Base-by-base conservation (phyloP, 768 basidiomycete genomes). In the Pleurotus eryngii region DNA sequence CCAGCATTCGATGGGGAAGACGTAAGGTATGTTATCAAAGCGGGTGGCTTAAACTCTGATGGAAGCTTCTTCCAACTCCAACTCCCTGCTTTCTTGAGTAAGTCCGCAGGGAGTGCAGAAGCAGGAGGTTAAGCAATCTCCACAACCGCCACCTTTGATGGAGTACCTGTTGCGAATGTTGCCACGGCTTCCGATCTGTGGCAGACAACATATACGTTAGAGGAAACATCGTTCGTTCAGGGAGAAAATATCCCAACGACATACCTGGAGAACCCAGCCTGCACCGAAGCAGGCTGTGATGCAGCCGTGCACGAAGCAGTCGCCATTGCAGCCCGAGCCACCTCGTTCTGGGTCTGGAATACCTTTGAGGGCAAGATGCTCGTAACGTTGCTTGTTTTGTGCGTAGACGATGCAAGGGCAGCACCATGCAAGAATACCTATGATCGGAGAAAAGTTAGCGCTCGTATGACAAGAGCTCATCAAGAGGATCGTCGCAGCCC, bases 81-180 rank as follows among this genome's bases (percentile, higher is more conserved):
- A 59, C 59, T 83, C 81, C 27, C 73, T 70, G 27, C 68, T 68
- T 58, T 79, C 81, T 63, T 83, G 81, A 0, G 72, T 71, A 46
- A 83, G 75, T 9, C 72, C 72, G 63, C 82, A 84, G 15, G 81
- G 73, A 0, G 63, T 60, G 63, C 81, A 83, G 61, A 69, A 82
- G 20, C 66, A 72, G 0, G 75, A 65, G 3, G 72, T 56, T 40
- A 64, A 64, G 59, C 76, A 81, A 58, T 82, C 81, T 2, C 69
- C 69, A 51, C 68, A 67, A 9, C 67, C 61, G n/a, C 70, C 69
- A 15, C 82, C 83, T 20, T 71, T 70, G 64, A 84, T 80, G 49
- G 67, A 67, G 65, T 81, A 81, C 35, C 82, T 75, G 11, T 49
- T 24, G 47, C 81, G 77, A 54, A 77, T 63, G 26, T 66, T 64